Base-by-base conservation (phyloP, 164 flowering plant species). In the Taxillus chinensis region DNA sequence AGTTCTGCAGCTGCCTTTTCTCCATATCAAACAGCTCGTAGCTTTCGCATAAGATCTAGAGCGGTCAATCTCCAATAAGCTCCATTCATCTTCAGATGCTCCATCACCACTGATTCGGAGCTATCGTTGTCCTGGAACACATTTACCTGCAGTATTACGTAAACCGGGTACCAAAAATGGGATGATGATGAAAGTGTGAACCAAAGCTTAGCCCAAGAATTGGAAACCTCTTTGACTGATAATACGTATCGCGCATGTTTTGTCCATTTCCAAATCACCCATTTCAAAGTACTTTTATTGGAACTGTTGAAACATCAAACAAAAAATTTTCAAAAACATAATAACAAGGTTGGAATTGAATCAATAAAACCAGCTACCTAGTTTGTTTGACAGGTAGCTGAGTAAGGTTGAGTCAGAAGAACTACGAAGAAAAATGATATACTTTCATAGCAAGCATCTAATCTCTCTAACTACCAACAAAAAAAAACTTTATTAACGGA, bases 61-160 rank as follows among this genome's bases (percentile, higher is more conserved):
- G 95, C 69, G 14, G 93, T 81, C 80, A 92, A 74, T 54, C 97
- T 96, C 96, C 98, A 88, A 57, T 90, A 92, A 56, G 92, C 96
- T 42, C 98, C 98, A 74, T 76, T 92, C 81, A 92, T 71, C 55
- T 96, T 78, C 16, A 92, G 66, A 72, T 92, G 96, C 67, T 90
- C 98, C 90, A 85, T 85, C 62, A 80, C 83, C 70, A 87, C 88
- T 17, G 96, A 82, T 62, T 76, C 86, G 71, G 83, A 85, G 73
- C 72, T 72, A 73, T 86, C 89, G 63, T 90, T 90, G 63, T 64
- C 86, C 93, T 92, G 70, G 56, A 13, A 45, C 69, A 10, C 7
- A 70, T 4, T 17, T 27, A 1, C 7, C 39, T 17, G 11, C 5
- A 46, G 11, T 5, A 7, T 10, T 5, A 5, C 50, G n/a, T n/a